phyloP scores from a whole-genome alignment of 192 early-diverging fungal genomes.

The Chytriomyces hyalinus region DNA sequence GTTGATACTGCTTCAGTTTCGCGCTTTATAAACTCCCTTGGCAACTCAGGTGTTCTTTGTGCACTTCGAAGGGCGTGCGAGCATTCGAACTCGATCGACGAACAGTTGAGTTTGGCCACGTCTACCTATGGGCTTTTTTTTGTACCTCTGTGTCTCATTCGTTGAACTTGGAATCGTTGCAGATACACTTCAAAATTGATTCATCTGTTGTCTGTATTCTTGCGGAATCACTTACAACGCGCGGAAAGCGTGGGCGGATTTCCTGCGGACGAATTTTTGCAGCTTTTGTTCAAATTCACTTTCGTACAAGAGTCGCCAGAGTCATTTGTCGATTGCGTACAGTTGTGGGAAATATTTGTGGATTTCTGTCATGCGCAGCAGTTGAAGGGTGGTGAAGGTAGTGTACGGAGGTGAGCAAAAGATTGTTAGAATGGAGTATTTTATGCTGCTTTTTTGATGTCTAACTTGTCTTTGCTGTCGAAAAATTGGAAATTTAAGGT shows the following conservation, averaged over 20 bases:
- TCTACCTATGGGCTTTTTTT: too few relatives aligned
- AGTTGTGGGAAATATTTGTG: constrained; percentile 3
- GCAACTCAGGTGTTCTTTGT: background rate
- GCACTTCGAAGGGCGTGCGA: background rate
- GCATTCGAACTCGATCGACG: background rate
- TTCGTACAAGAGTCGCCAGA: constrained; percentile 6
- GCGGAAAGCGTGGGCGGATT: background rate
- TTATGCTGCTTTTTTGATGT: background rate
- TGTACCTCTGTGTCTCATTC: too few relatives aligned
- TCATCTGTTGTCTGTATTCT: background rate
- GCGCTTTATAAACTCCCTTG: background rate
- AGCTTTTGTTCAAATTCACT: constrained; percentile 30
- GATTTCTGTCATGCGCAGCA: background rate
- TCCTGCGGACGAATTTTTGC: constrained; percentile 25
- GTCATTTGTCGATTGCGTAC: constrained; percentile 5
- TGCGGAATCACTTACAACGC: constrained; percentile 10
- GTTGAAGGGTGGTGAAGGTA: background rate
- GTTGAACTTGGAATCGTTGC: background rate
- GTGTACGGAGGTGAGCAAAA: background rate
- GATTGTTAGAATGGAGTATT: background rate
- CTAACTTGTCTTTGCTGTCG: background rate
- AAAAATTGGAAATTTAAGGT: background rate
- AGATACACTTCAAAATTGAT: constrained; percentile 13
- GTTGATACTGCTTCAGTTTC: background rate
- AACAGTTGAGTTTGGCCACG: constrained; percentile 2